Base-by-base conservation (phyloP, 192 early-diverging fungal species). In the Thamnidium elegans region DNA sequence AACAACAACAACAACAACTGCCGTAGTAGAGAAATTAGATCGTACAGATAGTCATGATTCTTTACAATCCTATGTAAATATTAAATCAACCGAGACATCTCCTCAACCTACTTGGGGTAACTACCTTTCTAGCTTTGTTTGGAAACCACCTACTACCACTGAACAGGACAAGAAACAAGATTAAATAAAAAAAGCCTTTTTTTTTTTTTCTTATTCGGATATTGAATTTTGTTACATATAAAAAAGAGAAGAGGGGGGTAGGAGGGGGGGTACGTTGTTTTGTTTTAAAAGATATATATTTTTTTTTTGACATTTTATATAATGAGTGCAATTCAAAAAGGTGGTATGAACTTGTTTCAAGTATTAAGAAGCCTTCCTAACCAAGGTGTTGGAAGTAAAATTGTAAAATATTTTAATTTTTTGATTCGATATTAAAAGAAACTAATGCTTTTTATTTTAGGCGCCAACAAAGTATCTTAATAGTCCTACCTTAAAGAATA, bases 41-140 rank as follows among this genome's bases (percentile, higher is more conserved):
- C 61, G 62, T 50, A 21, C 43, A 23, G 62, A 70, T 17, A 70
- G 68, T 30, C 53, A 58, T 50, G 68, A 70, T 34, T 70, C 68
- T 14, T 50, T 70, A 44, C 53, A 52, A n/a, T 70, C 68, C 3
- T 58, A 63, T 39, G 68, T 70, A 10, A 48, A 43, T 21, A 26
- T 39, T 13, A 45, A 43, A 50, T 44, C n/a, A 65, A 54, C 15
- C 5, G 46, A 47, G 14, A 7, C 20, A 15, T 19, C n/a, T 2
- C 11, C 31, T 15, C 17, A 10, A 30, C 36, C 42, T 39, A 64
- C 63, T n/a, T 64, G 63, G 63, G 51, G 50, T 26, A 46, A 46
- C 26, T 64, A 64, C n/a, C 34, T 64, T 17, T 43, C 50, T n/a
- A 51, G 63, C 20, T 64, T 50, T 32, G 7, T 42, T 14, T 64